These are phyloP conservation scores for Saturnispora diversa DNA, from an alignment of 805 yeast genomes.

Conservation along the genomic window DNA sequence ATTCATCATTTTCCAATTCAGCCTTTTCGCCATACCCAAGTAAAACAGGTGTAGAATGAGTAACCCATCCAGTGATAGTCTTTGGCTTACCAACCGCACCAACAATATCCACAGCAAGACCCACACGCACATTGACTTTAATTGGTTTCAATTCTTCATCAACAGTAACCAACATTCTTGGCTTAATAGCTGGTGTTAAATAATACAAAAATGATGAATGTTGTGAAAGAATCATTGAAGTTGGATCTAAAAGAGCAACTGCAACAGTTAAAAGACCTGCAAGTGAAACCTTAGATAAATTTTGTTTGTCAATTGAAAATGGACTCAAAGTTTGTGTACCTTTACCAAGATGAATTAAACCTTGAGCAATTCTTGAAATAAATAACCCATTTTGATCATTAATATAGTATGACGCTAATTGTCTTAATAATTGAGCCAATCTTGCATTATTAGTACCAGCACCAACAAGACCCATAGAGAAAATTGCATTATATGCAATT, in stretches of 20 bases:
- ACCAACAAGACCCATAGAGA: conserved; percentile 96
- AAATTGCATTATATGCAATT: conserved; percentile 91
- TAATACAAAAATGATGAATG: conserved; percentile 74
- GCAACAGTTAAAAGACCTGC: conserved; percentile 83
- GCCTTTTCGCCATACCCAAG: conserved; percentile 94
- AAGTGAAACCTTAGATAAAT: conserved; percentile 77
- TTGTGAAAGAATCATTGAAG: conserved; percentile 67
- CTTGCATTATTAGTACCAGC: conserved; percentile 99
- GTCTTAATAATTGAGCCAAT: conserved; percentile 90
- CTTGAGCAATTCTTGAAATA: conserved; percentile 92
- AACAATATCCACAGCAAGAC: conserved; percentile 97
- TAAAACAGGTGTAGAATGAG: conserved; percentile 95
- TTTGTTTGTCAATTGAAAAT: conserved; percentile 80
- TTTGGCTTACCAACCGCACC: conserved; percentile 99
- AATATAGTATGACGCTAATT: conserved; percentile 85
- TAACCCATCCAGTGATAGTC: conserved; percentile 99
- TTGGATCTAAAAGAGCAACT: conserved; percentile 80
- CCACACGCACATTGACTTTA: conserved; percentile 94
- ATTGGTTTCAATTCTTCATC: conserved; percentile 86
- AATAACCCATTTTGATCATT: conserved; percentile 86
- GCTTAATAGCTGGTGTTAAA: conserved; percentile 81
- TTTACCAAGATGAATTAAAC: conserved; percentile 89
- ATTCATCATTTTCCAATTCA: conserved; percentile 91
- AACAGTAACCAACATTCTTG: conserved; percentile 87
- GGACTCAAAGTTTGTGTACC: conserved; percentile 89